phyloP scores from a whole-genome alignment of 176 grass and related monocot species.

The Thinopyrum elongatum region DNA sequence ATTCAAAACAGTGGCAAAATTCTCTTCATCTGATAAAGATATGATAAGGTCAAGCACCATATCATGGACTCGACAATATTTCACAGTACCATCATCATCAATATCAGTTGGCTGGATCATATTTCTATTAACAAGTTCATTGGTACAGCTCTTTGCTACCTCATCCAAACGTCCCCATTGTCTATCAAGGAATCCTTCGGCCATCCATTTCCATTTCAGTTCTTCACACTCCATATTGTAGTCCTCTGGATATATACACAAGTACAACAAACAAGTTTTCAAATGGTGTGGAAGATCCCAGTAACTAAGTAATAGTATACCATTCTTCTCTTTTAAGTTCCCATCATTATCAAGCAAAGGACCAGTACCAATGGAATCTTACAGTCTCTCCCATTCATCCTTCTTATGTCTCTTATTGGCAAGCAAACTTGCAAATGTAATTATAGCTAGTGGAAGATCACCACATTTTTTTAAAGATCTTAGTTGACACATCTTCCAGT shows the following conservation, averaged over 20 bases:
- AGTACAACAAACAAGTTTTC: constrained; percentile 21
- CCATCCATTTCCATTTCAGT: constrained; percentile 21
- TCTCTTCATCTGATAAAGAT: constrained; percentile 9
- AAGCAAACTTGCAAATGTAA: constrained; percentile 2
- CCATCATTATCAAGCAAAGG: background rate
- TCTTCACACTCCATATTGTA: background rate
- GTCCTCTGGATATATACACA: constrained; percentile 21
- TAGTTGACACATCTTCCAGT: background rate
- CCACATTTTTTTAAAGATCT: background rate
- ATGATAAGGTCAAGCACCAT: constrained; percentile 20
- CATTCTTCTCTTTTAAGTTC: background rate
- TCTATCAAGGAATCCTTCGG: constrained; percentile 19
- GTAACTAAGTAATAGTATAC: constrained; percentile 27
- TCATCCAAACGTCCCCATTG: background rate
- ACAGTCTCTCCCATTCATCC: background rate
- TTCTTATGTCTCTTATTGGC: background rate
- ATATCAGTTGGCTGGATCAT: background rate
- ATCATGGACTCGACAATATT: background rate
- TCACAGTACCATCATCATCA: background rate
- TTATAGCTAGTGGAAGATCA: background rate
- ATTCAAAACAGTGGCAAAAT: constrained; percentile 15
- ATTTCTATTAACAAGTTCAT: constrained; percentile 21
- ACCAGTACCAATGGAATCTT: background rate
- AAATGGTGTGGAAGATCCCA: background rate
- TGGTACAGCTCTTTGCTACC: background rate